phyloP scores from a whole-genome alignment of 148 eudicot species.

The Beta vulgaris region DNA sequence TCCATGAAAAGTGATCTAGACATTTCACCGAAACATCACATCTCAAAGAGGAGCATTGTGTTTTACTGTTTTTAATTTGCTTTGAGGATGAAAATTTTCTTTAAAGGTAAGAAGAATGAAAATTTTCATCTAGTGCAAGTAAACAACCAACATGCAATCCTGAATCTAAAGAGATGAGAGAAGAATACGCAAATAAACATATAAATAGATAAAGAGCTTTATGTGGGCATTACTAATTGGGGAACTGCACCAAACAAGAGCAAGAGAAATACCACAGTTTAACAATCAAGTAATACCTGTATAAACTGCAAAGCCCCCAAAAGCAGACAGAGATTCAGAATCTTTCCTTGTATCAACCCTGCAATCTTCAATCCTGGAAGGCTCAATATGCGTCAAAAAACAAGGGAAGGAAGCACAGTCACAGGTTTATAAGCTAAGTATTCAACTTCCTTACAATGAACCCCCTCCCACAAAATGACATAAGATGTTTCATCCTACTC shows the following conservation, averaged over 20 bases:
- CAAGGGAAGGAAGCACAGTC: neutral
- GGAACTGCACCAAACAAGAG: neutral
- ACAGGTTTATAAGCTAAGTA: neutral
- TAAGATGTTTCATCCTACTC: too few relatives aligned
- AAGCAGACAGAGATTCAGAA: conserved; percentile 4
- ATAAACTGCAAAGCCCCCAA: conserved; percentile 4
- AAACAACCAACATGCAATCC: neutral
- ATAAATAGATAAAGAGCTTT: neutral
- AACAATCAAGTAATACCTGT: conserved; percentile 16
- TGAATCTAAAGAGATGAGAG: neutral
- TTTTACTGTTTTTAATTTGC: neutral
- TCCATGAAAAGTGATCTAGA: neutral
- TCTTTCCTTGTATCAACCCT: neutral
- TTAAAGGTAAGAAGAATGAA: neutral
- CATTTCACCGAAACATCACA: neutral
- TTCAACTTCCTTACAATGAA: neutral
- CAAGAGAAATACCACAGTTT: conserved; percentile 7
- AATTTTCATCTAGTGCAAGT: neutral
- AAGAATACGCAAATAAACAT: neutral
- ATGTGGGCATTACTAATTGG: neutral
- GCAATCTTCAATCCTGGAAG: conserved; percentile 16
- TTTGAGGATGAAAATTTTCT: neutral
- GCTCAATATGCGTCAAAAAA: neutral
- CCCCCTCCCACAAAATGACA: too few relatives aligned
- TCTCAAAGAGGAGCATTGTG: neutral